Evolutionary conservation across 163 green algal genomes (phyloP).

Genomic region (Chlorella variabilis): DNA sequence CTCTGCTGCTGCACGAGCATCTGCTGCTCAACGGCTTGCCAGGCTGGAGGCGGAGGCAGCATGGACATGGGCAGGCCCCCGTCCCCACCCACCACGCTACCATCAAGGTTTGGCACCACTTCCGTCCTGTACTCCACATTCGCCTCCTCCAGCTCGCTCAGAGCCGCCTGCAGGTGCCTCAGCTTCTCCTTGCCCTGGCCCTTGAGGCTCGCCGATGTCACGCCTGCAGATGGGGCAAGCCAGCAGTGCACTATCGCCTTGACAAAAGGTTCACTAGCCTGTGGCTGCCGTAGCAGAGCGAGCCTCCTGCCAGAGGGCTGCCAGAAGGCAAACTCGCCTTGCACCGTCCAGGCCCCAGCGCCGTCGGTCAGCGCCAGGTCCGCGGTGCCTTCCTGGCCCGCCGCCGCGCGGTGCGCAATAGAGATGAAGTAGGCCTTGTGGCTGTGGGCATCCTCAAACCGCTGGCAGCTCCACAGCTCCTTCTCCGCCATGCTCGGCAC

Average conservation of each 20-base stretch:
- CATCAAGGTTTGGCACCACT: neutral
- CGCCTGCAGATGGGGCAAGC: no score
- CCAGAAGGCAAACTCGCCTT: neutral
- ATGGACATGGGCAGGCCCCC: no score
- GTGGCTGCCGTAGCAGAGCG: no score
- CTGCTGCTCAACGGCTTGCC: no score
- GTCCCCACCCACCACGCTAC: neutral
- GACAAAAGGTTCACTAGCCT: neutral
- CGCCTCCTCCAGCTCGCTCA: neutral
- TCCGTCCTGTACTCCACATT: neutral
- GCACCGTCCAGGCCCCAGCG: neutral
- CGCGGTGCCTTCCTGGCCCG: neutral
- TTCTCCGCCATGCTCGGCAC: neutral
- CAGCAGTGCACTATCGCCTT: no score
- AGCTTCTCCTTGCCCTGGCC: neutral
- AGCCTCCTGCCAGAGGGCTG: no score
- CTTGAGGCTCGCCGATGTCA: neutral
- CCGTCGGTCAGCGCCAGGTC: constrained; percentile 23
- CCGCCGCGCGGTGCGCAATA: neutral
- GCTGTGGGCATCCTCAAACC: neutral
- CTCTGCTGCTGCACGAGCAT: no score
- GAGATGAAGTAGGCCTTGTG: neutral
- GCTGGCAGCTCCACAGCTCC: neutral
- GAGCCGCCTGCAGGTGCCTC: constrained; percentile 12
- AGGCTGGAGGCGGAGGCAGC: no score